Percentiles rank a stretch among this genome's conserved stretches.
phyloP scores from a whole-genome alignment of 441 rosid species.

The Aleurites moluccanus region DNA sequence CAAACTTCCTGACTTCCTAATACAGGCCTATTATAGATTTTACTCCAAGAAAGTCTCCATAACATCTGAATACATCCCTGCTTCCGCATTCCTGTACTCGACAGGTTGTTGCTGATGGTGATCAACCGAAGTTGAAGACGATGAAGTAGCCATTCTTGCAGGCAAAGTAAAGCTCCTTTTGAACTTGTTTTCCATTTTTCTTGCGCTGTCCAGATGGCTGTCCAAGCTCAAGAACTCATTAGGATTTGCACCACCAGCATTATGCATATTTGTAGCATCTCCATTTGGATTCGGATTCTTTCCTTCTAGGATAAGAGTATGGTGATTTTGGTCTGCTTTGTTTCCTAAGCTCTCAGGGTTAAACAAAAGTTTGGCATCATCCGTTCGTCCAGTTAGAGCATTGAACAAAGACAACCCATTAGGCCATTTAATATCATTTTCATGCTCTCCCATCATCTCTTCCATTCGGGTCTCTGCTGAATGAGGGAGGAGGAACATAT shows the following conservation, averaged over 20 bases:
- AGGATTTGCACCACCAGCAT: constrained; percentile 33
- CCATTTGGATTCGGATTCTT: constrained; percentile 42
- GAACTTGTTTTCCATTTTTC: constrained; percentile 69
- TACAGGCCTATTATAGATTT: constrained; percentile 15
- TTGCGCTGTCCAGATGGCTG: constrained; percentile 45
- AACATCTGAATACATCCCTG: constrained; percentile 66
- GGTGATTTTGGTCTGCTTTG: constrained; percentile 41
- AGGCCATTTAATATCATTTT: constrained; percentile 91
- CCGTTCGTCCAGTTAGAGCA: constrained; percentile 68
- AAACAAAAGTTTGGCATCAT: constrained; percentile 69
- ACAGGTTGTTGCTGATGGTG: constrained; percentile 46
- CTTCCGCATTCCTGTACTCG: constrained; percentile 56
- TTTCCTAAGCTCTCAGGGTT: constrained; percentile 54
- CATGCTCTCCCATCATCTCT: constrained; percentile 60
- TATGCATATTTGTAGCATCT: constrained; percentile 32
- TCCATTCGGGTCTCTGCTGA: constrained; percentile 51
- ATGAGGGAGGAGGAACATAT: constrained; percentile 72
- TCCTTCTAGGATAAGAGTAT: constrained; percentile 35
- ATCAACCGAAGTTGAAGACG: constrained; percentile 66
- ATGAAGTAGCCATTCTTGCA: constrained; percentile 72
- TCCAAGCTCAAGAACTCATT: constrained; percentile 80
- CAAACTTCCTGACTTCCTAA: constrained; percentile 20
- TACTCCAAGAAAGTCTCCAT: constrained; percentile 84
- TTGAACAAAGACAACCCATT: constrained; percentile 74
- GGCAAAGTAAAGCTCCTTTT: constrained; percentile 78